Conservation (phyloP, 345 rosid genomes). For the Carallia brachiata region DNA sequence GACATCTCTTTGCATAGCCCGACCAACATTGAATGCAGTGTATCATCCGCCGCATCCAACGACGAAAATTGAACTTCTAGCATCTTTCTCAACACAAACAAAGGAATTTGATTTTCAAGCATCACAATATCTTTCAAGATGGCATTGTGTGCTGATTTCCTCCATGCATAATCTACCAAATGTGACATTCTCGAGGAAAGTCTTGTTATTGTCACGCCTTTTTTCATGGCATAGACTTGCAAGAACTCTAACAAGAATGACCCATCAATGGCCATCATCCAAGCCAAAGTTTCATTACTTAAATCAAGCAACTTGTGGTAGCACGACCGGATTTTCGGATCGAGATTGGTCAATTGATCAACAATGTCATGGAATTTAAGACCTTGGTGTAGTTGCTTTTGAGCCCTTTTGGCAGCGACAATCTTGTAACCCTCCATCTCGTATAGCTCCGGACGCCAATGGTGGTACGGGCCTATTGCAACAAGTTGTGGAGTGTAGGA, state of each 20-base stretch:
- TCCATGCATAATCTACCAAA: conserved; percentile 34
- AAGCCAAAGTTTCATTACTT: conserved; percentile 51
- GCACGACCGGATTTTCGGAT: conserved; percentile 43
- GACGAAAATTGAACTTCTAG: conserved; percentile 45
- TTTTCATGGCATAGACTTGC: conserved; percentile 34
- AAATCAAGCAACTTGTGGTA: conserved; percentile 56
- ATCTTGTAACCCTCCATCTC: conserved; percentile 74
- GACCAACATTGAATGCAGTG: conserved; percentile 32
- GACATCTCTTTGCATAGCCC: conserved; percentile 52
- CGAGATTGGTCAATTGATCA: conserved; percentile 40
- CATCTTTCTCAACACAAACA: conserved; percentile 48
- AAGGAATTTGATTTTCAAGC: conserved; percentile 77
- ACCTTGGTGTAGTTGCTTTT: conserved; percentile 26
- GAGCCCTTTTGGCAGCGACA: conserved; percentile 49
- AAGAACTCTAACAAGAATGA: conserved; percentile 68
- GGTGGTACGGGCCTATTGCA: conserved; percentile 78
- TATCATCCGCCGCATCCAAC: conserved; percentile 34
- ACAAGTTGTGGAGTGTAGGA: conserved; percentile 66
- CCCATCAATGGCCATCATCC: conserved; percentile 84
- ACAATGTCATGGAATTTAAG: conserved; percentile 47
- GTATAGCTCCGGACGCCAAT: conserved; percentile 59
- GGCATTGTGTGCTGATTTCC: conserved; percentile 45
- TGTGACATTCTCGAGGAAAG: conserved; percentile 41
- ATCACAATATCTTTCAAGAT: conserved; percentile 63
- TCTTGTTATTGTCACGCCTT: conserved; percentile 34